phyloP scores from a whole-genome alignment of 441 rosid species.

The Omphalea diandra region DNA sequence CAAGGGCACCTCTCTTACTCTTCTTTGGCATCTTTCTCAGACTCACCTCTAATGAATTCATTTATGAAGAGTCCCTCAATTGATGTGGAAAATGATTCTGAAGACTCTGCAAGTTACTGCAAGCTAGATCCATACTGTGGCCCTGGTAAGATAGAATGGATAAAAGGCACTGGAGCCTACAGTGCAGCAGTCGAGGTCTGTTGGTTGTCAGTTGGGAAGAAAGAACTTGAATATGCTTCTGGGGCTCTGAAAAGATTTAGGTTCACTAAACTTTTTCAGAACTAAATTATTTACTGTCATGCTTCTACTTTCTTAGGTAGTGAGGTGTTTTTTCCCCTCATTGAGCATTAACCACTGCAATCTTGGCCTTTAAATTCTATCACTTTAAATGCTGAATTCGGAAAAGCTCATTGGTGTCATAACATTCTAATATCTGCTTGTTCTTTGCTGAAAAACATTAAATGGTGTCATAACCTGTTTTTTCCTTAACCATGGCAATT shows the following conservation, averaged over 20 bases:
- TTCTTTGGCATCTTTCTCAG: conserved; percentile 45
- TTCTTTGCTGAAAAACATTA: neutral
- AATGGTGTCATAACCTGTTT: neutral
- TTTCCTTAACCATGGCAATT: neutral
- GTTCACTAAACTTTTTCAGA: conserved; percentile 24
- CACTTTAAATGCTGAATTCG: neutral
- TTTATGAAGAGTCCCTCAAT: conserved; percentile 32
- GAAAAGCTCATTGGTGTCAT: conserved; percentile 1
- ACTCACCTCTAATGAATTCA: conserved; percentile 36
- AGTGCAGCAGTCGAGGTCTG: conserved; percentile 56
- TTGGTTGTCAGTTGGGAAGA: conserved; percentile 63
- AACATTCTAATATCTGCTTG: neutral
- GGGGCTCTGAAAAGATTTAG: conserved; percentile 67
- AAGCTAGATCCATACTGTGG: conserved; percentile 48
- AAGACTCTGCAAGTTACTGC: conserved; percentile 25
- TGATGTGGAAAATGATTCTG: conserved; percentile 29
- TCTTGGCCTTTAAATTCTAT: conserved; percentile 1
- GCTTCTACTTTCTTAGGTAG: neutral
- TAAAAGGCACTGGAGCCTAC: conserved; percentile 44
- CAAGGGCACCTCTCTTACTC: conserved; percentile 45
- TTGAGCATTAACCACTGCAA: neutral
- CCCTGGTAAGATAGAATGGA: conserved; percentile 48
- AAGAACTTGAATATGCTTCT: conserved; percentile 64
- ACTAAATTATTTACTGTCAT: neutral
- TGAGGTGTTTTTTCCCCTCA: neutral